Base-by-base conservation (phyloP, 2,329 filamentous ascomycete genomes). In the Aspergillus sp. region DNA sequence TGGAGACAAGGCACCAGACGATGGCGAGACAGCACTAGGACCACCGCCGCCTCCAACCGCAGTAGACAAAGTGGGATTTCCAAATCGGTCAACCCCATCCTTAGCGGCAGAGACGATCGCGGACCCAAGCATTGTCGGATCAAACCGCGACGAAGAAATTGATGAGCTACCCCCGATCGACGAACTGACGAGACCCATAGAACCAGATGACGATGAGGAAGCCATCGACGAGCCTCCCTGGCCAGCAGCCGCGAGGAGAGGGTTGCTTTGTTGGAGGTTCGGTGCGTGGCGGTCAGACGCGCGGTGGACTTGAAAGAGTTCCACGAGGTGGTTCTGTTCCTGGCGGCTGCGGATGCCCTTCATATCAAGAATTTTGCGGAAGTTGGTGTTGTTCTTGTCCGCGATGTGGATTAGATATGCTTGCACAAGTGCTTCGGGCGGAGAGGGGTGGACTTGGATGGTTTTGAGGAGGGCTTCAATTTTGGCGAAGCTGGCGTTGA, bases 361-460 rank as follows among this genome's bases (percentile, higher is more conserved):
- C 52, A 98, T 78, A 43, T 98, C 93, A 41, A 98, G 81, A 49
- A 98, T 86, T 71, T 96, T 97, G 63, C 83, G 83, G 78, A 98
- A 98, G 70, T 98, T 98, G 59, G 81, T 80, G 64, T 97, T 93
- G 53, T 86, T 94, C 47, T 86, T 83, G 73, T 98, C 93, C 55
- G 82, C 89, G 54, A 98, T 93, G 70, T 97, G 93, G 66, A 97
- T 94, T 32, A 98, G 82, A 65, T 98, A 98, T 32, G 93, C 93
- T 71, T 97, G 91, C 0, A 98, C 90, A 3, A 98, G 80, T 2
- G 88, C 91, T 72, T 98, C 93, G 0, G 91, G 86, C 0, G 93
- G 93, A 4, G 86, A 87, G 2, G 90, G 82, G 29, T 88, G 88
- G 42, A 98, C 91, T 74, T 98, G 93, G 3, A 98, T 79, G 2